Evolutionary conservation across 768 basidiomycete species (phyloP).

Genomic region (Tricholomella constricta): DNA sequence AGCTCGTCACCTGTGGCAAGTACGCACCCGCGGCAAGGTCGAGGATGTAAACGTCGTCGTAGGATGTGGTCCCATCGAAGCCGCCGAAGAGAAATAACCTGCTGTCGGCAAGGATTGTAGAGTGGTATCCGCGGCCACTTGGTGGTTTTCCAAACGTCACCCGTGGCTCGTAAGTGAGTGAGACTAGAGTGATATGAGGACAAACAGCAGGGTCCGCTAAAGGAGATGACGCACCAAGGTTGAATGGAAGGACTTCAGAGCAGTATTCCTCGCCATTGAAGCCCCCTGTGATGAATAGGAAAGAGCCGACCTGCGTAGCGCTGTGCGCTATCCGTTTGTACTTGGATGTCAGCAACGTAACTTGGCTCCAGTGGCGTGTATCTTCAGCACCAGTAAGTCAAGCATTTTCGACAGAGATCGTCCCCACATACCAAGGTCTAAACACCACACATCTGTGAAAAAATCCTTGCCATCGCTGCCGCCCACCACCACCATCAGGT

Average conservation of each 20-base stretch:
- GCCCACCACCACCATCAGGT: slow-evolving; percentile 86
- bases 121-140: slow-evolving; percentile 81
- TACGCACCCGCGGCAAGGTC: slow-evolving; percentile 89
- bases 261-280: slow-evolving; percentile 80
- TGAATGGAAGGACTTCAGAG: slow-evolving; percentile 78
- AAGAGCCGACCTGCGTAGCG: slow-evolving; percentile 88
- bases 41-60: slow-evolving; percentile 82
- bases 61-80: slow-evolving; percentile 80
- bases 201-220: neutral
- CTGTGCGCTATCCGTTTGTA: slow-evolving; percentile 80
- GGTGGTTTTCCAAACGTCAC: slow-evolving; percentile 67
- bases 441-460: slow-evolving; percentile 85
- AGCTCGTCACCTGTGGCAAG: slow-evolving; percentile 86
- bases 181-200: slow-evolving; percentile 50
- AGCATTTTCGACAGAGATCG: neutral
- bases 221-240: slow-evolving; percentile 61
- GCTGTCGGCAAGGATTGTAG: slow-evolving; percentile 78
- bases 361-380: slow-evolving; percentile 45
- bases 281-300: slow-evolving; percentile 87
- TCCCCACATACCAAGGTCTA: slow-evolving; percentile 72
- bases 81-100: slow-evolving; percentile 88
- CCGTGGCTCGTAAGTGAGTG: slow-evolving; percentile 82
- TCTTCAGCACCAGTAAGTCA: slow-evolving; percentile 28
- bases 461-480: slow-evolving; percentile 90
- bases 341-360: slow-evolving; percentile 39